Base-by-base conservation (phyloP, 2,329 filamentous ascomycete species). In the Rhynchosporium agropyri region DNA sequence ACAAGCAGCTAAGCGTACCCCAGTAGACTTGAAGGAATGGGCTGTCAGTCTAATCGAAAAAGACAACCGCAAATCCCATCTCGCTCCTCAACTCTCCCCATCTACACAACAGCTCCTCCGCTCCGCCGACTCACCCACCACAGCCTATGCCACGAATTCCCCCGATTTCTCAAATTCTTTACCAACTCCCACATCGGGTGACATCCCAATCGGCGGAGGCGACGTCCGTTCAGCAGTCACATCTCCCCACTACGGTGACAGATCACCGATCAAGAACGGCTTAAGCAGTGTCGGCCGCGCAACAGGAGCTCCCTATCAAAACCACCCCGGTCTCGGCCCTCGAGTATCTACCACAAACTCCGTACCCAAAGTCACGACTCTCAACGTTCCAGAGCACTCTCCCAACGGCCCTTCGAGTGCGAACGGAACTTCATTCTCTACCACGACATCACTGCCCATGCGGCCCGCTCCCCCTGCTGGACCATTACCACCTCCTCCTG, bases 1-100 rank as follows among this genome's bases (percentile, higher is more conserved):
- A 26, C 92, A 97, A 77, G 95, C 95, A 59, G 95, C 95, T 55
- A 98, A 98, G 80, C 87, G 94, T 70, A 99, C 95, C 0, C 95
- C 95, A 0, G 95, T 99, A 57, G 90, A 99, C 75, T 83, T 99
- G 40, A 87, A 90, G 76, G 91, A 92, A 67, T 99, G 95, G 95
- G 94, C 95, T 28, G 87, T 96, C 55, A 88, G 91, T 72, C 85
- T 98, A 81, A 94, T 98, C 86, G 93, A 97, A 75, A 87, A 89
- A 71, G 91, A 97, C 77, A 97, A 97, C 77, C 91, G 95, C 75
- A 97, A 96, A 77, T 97, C 93, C 33, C 94, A 97, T 75, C 84
- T 97, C 43, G 90, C 88, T 15, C 92, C 92, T 40, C 88, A 90
- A 72, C 81, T 90, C 48, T 91, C 89, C 10, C 91, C 92, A 0